Base-by-base conservation (phyloP, 768 basidiomycete genomes). In the Tricholoma matsutake region DNA sequence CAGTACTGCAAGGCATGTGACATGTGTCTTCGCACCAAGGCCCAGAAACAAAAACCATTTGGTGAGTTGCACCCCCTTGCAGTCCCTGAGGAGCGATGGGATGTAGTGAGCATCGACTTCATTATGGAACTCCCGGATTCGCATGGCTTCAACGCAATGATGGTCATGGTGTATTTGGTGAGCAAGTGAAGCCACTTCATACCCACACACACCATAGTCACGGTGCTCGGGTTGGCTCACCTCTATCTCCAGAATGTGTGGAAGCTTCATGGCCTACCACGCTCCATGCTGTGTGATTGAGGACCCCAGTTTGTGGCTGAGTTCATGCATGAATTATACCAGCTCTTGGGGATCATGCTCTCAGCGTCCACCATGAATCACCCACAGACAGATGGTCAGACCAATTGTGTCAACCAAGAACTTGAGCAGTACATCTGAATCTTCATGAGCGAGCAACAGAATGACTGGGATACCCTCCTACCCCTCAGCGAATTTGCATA, bases 181-280 rank as follows among this genome's bases (percentile, higher is more conserved):
- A 18, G 51, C 5, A 61, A 61, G 22, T 9, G 9, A 32, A 35
- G 53, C 9, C 35, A 61, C 6, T 61, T 61, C 54, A 61, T 61
- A 20, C 16, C 53, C 29, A 54, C 53, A 6, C 34, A 20, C 54
- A n/a, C 63, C 4, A 60, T 64, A 20, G 18, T 68, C n/a, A 63
- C 61, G 11, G 59, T 65, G 58, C 59, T 64, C 60, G 8, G 64
- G 1, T 31, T 13, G 7, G 53, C 53, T 2, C 5, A 5, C 9
- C 29, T 54, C 7, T 54, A 54, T 11, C 34, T 54, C 5, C 53
- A 54, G 29, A n/a, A 54, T n/a, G 53, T 54, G 1, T 54, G 53
- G 53, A 54, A 54, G 53, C 45, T 47, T 0, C 45, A 47, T 9
- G 29, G 53, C 6, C 29, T 31, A 4, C 29, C 16, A 0, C 3